Evolutionary conservation across 116 monocot genomes (phyloP), one percentile per base, ranked within the genome.

Genomic region (Thalassia testudinum): DNA sequence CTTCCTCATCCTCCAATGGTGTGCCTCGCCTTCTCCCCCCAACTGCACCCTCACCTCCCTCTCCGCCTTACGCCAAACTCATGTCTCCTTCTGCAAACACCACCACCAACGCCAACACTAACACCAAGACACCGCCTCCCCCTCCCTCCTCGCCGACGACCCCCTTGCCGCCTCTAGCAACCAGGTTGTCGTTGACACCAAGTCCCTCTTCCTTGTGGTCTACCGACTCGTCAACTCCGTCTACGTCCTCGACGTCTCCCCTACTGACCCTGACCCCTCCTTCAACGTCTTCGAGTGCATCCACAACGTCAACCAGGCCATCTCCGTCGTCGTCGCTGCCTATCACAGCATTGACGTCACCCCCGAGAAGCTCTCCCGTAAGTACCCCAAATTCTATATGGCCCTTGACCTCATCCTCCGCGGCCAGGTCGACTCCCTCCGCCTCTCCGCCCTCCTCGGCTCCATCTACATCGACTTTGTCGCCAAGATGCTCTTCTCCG

Each of bases 121-220:
- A n/a, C n/a, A n/a, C n/a, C n/a, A n/a, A n/a, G n/a, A n/a, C n/a
- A n/a, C n/a, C n/a, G n/a, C n/a, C n/a, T n/a, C n/a, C n/a, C n/a
- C n/a, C n/a, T n/a, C n/a, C n/a, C n/a, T n/a, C n/a, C 68, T 97
- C 65, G 95, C 89, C 40, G 95, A 89, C 53, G 95, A 97, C 52
- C 95, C 95, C 37, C 89, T 97, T 49, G 89, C 89, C 25, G 89
- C 95, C 59, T 81, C 85, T 52, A 71, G 79, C 52, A 90, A 90
- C 47, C 97, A 97, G 72, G 69, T 97, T 53, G 63, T 82, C 43
- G 97, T 97, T 51, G 90, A 90, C 49, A 77, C 82, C 50, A 85
- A 89, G 70, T 77, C 76, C 60, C 67, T 74, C 68, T 97, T 85
- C 53, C 85, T 85, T 24, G 75, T 97, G 29, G 77, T 97, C 24